Percentiles rank a stretch among this genome's conserved stretches.
These are phyloP conservation scores for Trifolium pratense DNA, from an alignment of 306 rosid genomes.

Conservation along the genomic window DNA sequence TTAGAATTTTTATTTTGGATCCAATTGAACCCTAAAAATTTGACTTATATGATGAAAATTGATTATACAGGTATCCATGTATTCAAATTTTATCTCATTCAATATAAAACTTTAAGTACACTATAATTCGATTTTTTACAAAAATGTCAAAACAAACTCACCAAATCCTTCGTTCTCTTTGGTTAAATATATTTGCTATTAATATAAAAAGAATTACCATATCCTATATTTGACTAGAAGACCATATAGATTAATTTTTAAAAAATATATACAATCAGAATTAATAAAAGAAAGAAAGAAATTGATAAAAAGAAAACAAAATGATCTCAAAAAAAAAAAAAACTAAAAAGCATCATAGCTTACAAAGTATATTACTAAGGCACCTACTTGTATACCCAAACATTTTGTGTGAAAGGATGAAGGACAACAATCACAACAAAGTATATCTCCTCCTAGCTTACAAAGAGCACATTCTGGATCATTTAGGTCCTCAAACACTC, in stretches of 20 bases:
- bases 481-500: background rate
- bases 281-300: too few species aligned
- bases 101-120: too few species aligned
- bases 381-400: background rate
- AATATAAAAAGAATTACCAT: background rate
- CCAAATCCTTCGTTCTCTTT: too few species aligned
- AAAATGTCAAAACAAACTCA: background rate
- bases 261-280: background rate
- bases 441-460: background rate
- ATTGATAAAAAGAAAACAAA: background rate
- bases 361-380: too few species aligned
- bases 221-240: background rate
- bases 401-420: background rate
- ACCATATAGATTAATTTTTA: background rate
- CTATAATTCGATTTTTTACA: too few species aligned
- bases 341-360: background rate
- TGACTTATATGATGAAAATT: too few species aligned
- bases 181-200: too few species aligned
- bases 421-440: slow-evolving; percentile 13
- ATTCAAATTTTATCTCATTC: too few species aligned
- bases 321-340: background rate
- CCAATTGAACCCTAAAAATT: too few species aligned
- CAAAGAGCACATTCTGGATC: background rate
- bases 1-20: too few species aligned
- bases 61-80: too few species aligned